Conservation (phyloP, 106 monocot species). For the Dendrobium huoshanense region DNA sequence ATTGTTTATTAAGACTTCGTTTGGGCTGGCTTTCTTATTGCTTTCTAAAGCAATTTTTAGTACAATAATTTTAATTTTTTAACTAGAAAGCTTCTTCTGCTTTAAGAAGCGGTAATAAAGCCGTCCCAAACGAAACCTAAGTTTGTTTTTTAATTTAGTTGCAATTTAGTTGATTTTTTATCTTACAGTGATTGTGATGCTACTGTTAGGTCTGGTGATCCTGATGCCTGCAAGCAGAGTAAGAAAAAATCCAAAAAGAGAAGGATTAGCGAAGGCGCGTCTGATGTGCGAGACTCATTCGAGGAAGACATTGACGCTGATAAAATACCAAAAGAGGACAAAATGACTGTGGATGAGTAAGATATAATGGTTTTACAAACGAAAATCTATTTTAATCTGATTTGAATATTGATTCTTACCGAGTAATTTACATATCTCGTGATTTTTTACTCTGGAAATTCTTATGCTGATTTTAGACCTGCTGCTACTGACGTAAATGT, state of each 20-base stretch:
- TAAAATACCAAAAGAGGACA: neutral
- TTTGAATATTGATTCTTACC: neutral
- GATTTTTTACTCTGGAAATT: slow-evolving; percentile 9
- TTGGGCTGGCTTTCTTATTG: too few species aligned
- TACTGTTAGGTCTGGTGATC: slow-evolving; percentile 5
- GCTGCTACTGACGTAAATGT: slow-evolving; percentile 7
- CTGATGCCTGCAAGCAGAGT: slow-evolving; percentile 14
- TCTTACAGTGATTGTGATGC: slow-evolving; percentile 9
- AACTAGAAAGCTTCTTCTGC: too few species aligned
- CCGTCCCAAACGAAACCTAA: too few species aligned
- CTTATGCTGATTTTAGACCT: slow-evolving; percentile 2
- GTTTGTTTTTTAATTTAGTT: neutral
- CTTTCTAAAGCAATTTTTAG: too few species aligned
- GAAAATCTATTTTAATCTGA: neutral
- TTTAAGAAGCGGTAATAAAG: too few species aligned
- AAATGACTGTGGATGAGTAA: neutral
- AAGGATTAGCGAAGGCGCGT: neutral
- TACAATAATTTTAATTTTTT: too few species aligned
- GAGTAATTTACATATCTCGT: neutral
- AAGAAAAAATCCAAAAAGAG: slow-evolving; percentile 57
- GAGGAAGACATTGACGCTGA: neutral
- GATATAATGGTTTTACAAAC: neutral
- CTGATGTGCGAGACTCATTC: neutral
- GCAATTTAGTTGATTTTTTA: neutral
- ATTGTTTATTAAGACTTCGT: too few species aligned